Conservation (phyloP, 768 basidiomycete species). For the Boletus pseudopeckii region DNA sequence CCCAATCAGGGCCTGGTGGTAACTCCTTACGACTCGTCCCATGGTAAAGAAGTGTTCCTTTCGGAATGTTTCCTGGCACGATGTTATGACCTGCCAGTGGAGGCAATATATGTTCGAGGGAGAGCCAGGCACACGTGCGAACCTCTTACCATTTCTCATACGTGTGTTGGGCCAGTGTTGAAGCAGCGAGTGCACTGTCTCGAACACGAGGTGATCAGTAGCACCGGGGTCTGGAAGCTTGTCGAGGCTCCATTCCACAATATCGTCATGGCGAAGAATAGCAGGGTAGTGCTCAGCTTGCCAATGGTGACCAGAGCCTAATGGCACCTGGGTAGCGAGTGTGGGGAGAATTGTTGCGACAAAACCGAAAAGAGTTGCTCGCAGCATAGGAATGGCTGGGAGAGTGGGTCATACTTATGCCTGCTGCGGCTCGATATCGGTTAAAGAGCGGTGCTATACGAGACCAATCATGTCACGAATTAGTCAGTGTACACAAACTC, state of each 20-base stretch:
- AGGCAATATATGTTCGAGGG: conserved; percentile 16
- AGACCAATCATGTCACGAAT: no score
- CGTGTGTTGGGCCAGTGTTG: conserved; percentile 48
- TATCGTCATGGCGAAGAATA: neutral
- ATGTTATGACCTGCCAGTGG: conserved; percentile 18
- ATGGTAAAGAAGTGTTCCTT: conserved; percentile 38
- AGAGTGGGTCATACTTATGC: no score
- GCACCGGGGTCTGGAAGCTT: conserved; percentile 21
- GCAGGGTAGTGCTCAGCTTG: neutral
- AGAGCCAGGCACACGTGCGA: conserved; percentile 7
- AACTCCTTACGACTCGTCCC: conserved; percentile 17
- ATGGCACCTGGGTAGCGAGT: conserved; percentile 8
- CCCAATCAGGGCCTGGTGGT: conserved; percentile 33
- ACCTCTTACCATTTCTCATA: conserved; percentile 40
- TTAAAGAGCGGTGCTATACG: no score
- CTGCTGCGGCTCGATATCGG: no score
- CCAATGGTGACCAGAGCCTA: neutral
- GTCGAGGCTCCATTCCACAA: conserved; percentile 22
- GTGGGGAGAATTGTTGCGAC: neutral
- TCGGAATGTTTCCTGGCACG: conserved; percentile 33
- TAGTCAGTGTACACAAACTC: no score
- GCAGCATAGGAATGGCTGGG: neutral
- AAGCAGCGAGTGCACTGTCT: conserved; percentile 28
- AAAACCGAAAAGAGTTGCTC: neutral
- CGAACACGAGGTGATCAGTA: conserved; percentile 27